Evolutionary conservation across 2,329 filamentous ascomycete species (phyloP), one percentile per base, ranked within the genome.

Genomic region (Apiospora rasikravindrae): DNA sequence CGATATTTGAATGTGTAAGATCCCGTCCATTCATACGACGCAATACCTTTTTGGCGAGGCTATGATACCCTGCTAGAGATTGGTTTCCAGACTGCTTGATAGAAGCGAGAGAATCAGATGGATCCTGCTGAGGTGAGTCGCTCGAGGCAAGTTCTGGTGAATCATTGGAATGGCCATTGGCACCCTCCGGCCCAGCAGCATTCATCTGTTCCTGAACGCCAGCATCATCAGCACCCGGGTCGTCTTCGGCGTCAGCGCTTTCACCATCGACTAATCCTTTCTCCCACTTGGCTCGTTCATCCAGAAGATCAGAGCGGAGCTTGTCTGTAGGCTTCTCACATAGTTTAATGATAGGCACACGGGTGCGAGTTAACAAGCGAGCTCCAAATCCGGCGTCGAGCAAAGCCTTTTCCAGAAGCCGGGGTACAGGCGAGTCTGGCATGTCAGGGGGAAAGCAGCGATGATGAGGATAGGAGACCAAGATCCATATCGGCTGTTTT

Each of bases 401-500:
- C 16, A 97, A 87, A 3, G 89, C 89, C 79, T 92, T 93, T 78
- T 97, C 94, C 2, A 98, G 82, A 8, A 95, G 79, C 33, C 93
- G 88, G 1, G 94, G 94, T 71, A 96, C 91, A 0, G 88, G 85
- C 6, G 90, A 91, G 44, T 87, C 87, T 22, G 86, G 80, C 19
- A 85, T 84, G 73, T 90, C 87, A 2, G 87, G 86, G 86, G 69
- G 88, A 84, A 64, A 87, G 83, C 26, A 81, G 79, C 1, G 92
- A 92, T 68, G 87, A 82, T 4, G 89, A 89, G 1, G 93, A 92
- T 6, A 96, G 84, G 45, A 97, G 88, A 11, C 92, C 93, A 42
- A 98, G 88, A 81, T 98, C 95, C 92, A 98, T 94, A 78, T 98
- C 95, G 1, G 95, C 96, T n/a, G 91, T 90, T 77, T 93, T 93